phyloP scores from a whole-genome alignment of 2,329 filamentous ascomycete genomes.

The Arthrinium phaeospermum region DNA sequence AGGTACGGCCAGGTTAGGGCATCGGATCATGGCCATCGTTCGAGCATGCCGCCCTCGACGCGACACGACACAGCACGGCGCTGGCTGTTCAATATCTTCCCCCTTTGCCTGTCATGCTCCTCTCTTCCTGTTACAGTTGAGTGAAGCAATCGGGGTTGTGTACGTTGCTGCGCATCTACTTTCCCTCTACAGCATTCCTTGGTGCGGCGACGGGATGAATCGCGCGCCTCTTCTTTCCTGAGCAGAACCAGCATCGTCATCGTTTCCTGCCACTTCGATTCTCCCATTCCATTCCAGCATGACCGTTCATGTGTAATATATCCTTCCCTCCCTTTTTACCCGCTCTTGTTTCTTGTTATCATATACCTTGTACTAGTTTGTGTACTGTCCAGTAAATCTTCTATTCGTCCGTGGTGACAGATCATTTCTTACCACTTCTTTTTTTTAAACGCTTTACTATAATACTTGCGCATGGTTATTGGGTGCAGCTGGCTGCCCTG shows the following conservation, averaged over 20 bases:
- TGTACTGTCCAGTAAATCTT: too few relatives aligned
- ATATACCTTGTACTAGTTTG: not conserved
- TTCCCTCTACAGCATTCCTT: not conserved
- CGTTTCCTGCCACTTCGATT: not conserved
- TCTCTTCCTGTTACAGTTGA: not conserved
- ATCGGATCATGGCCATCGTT: conserved; percentile 13
- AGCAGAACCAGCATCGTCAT: not conserved
- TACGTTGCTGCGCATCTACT: conserved; percentile 10
- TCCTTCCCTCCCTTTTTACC: not conserved
- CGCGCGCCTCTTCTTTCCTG: not conserved
- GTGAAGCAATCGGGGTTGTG: not conserved
- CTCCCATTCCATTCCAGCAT: not conserved
- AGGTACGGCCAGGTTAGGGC: not conserved
- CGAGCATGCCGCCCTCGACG: not conserved
- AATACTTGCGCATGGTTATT: not conserved
- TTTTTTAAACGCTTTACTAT: not conserved
- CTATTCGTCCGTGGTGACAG: not conserved
- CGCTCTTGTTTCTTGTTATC: not conserved
- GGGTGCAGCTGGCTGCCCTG: conserved; percentile 13
- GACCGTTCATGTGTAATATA: conserved; percentile 7
- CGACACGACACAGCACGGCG: not conserved
- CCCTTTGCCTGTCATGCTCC: not conserved
- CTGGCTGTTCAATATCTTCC: not conserved
- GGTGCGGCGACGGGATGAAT: not conserved
- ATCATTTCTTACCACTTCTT: not conserved